A percentile compares a stretch with the other conserved stretches of the same genome.
These are phyloP conservation scores for Pyrenula massariospora DNA, from an alignment of 495 filamentous ascomycete genomes.

Conservation along the genomic window DNA sequence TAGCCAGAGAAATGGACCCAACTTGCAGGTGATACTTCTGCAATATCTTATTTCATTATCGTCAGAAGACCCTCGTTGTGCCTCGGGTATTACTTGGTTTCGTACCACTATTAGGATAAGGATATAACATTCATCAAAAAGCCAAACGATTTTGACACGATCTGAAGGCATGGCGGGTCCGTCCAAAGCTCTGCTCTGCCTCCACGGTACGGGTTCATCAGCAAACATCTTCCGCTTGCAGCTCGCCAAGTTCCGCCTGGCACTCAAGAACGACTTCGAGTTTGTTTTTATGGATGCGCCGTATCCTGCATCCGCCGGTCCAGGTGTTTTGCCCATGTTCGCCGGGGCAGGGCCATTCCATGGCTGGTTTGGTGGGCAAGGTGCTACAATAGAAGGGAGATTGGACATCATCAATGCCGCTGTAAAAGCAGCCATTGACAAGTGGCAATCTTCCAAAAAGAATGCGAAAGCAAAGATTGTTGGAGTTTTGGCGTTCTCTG, in stretches of 20 bases:
- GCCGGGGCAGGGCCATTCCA: constrained; percentile 17
- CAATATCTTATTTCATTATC: too few relatives aligned
- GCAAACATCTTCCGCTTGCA: constrained; percentile 10
- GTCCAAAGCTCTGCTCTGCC: too few relatives aligned
- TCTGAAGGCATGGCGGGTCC: too few relatives aligned
- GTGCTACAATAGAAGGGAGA: background rate
- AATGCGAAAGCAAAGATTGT: background rate
- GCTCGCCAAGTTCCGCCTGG: constrained; percentile 7
- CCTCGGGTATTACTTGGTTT: too few relatives aligned
- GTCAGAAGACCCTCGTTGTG: too few relatives aligned
- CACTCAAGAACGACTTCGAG: constrained; percentile 10
- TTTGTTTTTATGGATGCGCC: constrained; percentile 22
- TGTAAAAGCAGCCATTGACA: too few relatives aligned
- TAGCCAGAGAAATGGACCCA: too few relatives aligned
- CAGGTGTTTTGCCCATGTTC: constrained; percentile 22
- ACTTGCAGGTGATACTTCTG: too few relatives aligned
- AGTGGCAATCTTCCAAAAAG: background rate
- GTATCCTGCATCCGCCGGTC: constrained; percentile 14
- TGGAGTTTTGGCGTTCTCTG: background rate
- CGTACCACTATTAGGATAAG: too few relatives aligned
- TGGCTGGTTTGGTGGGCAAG: constrained; percentile 8
- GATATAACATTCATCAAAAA: too few relatives aligned
- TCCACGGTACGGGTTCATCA: constrained; percentile 9
- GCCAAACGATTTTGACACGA: too few relatives aligned
- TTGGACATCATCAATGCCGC: too few relatives aligned